A percentile compares a stretch with the other conserved stretches of the same genome.
Conservation (phyloP, 805 yeast genomes). For the Candida germanica region DNA sequence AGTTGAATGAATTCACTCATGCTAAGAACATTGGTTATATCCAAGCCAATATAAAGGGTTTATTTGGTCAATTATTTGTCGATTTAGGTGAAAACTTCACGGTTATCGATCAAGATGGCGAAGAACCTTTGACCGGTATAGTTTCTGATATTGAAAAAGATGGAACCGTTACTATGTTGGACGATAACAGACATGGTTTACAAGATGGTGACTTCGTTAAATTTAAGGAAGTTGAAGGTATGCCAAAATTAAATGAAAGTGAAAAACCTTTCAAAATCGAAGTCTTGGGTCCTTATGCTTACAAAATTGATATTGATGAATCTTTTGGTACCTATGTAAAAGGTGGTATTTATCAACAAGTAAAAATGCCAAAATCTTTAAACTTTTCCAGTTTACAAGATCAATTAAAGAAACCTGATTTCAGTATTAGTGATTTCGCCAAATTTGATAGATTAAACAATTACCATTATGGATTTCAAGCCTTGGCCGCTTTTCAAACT, state of each 20-base stretch:
- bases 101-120: slow-evolving; percentile 85
- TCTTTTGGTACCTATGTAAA: slow-evolving; percentile 61
- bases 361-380: slow-evolving; percentile 71
- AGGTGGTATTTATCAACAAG: slow-evolving; percentile 92
- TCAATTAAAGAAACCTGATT: slow-evolving; percentile 78
- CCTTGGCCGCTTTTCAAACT: slow-evolving; percentile 69
- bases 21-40: slow-evolving; percentile 72
- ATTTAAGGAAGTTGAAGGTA: slow-evolving; percentile 82
- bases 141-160: slow-evolving; percentile 83
- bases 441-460: slow-evolving; percentile 91
- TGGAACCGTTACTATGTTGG: slow-evolving; percentile 92
- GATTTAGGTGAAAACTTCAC: slow-evolving; percentile 85
- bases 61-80: slow-evolving; percentile 84
- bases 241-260: slow-evolving; percentile 71
- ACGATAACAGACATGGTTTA: slow-evolving; percentile 88
- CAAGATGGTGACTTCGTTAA: slow-evolving; percentile 90
- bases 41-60: slow-evolving; percentile 77
- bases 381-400: slow-evolving; percentile 60
- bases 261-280: slow-evolving; percentile 62
- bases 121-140: slow-evolving; percentile 84
- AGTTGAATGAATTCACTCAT: slow-evolving; percentile 75
- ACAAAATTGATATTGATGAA: slow-evolving; percentile 57
- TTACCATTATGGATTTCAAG: slow-evolving; percentile 89
- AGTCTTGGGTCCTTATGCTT: slow-evolving; percentile 94
- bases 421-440: slow-evolving; percentile 80